phyloP scores from a whole-genome alignment of 495 filamentous ascomycete genomes.

The Sordaria brevicollis region DNA sequence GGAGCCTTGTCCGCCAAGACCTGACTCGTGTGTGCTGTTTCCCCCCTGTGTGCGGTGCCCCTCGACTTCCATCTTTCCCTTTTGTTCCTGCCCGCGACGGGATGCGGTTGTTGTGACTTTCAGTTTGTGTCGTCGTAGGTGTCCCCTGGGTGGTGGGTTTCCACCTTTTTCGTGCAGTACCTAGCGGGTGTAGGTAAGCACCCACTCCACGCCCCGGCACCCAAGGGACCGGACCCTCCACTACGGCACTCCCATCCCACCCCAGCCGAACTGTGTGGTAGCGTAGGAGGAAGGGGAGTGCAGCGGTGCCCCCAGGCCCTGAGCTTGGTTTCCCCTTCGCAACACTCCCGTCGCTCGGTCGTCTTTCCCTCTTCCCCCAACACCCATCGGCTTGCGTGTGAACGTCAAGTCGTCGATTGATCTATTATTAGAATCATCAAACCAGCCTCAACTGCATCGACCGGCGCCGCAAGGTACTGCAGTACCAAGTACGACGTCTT shows the following conservation, averaged over 20 bases:
- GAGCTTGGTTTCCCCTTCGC: slow-evolving; percentile 10
- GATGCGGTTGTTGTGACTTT: neutral
- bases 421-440: slow-evolving; percentile 27
- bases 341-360: slow-evolving; percentile 8
- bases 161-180: neutral
- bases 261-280: neutral
- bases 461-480: slow-evolving; percentile 18
- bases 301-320: neutral
- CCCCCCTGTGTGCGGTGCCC: neutral
- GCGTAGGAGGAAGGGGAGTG: neutral
- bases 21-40: neutral
- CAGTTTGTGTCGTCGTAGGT: too few relatives aligned
- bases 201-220: neutral
- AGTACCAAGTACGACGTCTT: neutral
- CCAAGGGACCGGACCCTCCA: neutral
- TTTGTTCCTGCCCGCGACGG: too few relatives aligned
- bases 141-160: neutral
- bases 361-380: slow-evolving; percentile 17
- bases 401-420: slow-evolving; percentile 2
- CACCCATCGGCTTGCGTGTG: slow-evolving; percentile 3
- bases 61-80: neutral
- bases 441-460: slow-evolving; percentile 27
- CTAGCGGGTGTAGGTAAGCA: neutral
- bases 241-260: neutral
- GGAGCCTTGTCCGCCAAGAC: neutral